These are phyloP conservation scores for Lyophyllum atratum DNA, from an alignment of 768 basidiomycete genomes.

Conservation along the genomic window DNA sequence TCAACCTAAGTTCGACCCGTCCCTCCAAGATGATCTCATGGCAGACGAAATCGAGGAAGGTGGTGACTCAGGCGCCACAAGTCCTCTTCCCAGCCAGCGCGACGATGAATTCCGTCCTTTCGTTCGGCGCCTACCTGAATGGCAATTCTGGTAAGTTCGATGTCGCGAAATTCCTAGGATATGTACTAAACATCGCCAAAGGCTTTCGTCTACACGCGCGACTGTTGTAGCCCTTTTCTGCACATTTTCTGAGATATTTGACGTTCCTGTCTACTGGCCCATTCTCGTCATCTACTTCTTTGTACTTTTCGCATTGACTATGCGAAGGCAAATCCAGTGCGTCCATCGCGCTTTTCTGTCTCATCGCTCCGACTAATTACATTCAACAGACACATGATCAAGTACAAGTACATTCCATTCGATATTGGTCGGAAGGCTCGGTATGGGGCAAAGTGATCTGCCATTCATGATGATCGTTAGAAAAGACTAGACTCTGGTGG, in stretches of 20 bases:
- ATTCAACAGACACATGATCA: slow-evolving; percentile 90
- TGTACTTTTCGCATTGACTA: slow-evolving; percentile 90
- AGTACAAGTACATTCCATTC: slow-evolving; percentile 96
- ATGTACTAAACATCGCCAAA: slow-evolving; percentile 27
- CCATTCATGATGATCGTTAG: not conserved
- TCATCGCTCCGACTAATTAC: not conserved
- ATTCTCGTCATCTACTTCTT: slow-evolving; percentile 98
- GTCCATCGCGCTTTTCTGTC: slow-evolving; percentile 31
- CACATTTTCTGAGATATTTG: slow-evolving; percentile 83
- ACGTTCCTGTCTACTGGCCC: slow-evolving; percentile 99
- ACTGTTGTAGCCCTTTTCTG: slow-evolving; percentile 79
- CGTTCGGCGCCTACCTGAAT: slow-evolving; percentile 92
- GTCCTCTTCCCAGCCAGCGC: slow-evolving; percentile 61
- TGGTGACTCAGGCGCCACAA: slow-evolving; percentile 51
- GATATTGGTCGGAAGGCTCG: slow-evolving; percentile 93
- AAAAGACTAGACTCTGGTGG: slow-evolving; percentile 4
- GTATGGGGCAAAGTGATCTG: slow-evolving; percentile 56
- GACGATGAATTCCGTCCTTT: slow-evolving; percentile 99
- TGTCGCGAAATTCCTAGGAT: not conserved
- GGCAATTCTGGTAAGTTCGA: slow-evolving; percentile 84
- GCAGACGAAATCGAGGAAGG: slow-evolving; percentile 97
- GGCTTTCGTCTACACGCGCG: slow-evolving; percentile 91
- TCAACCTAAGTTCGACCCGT: slow-evolving; percentile 97
- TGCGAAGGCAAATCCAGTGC: slow-evolving; percentile 95
- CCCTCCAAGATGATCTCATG: slow-evolving; percentile 87